These are phyloP conservation scores for Botryotinia convoluta DNA, from an alignment of 2,329 filamentous ascomycete species.

Conservation along the genomic window DNA sequence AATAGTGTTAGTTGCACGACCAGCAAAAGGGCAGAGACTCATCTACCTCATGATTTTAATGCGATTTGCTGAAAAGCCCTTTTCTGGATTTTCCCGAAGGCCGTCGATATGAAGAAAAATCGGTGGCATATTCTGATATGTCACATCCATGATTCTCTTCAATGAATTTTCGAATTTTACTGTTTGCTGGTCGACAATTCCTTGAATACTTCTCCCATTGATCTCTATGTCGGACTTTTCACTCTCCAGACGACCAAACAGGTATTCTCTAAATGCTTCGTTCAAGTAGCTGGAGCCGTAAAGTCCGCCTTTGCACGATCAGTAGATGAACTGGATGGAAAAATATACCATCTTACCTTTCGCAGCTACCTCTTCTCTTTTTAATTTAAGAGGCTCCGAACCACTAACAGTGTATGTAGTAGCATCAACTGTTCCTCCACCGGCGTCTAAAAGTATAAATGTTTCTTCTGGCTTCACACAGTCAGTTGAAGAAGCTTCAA, in stretches of 20 bases:
- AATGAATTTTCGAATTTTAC: conserved; percentile 23
- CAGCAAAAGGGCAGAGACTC: neutral
- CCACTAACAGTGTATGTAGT: conserved; percentile 32
- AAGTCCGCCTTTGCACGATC: conserved; percentile 11
- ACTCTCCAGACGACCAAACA: conserved; percentile 16
- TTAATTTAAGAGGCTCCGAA: conserved; percentile 28
- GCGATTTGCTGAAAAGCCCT: neutral
- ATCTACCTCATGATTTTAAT: neutral
- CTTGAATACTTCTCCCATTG: conserved; percentile 14
- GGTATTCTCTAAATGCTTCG: conserved; percentile 20
- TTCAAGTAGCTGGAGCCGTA: conserved; percentile 27
- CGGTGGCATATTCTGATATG: neutral
- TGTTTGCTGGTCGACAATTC: conserved; percentile 20
- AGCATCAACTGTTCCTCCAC: conserved; percentile 35
- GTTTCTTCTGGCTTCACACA: conserved; percentile 25
- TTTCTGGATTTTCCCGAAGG: neutral
- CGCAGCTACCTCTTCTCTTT: conserved; percentile 27
- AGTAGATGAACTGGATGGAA: neutral
- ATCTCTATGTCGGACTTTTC: conserved; percentile 22
- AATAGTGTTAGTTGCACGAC: neutral
- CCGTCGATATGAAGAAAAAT: neutral
- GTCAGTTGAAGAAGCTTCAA: neutral
- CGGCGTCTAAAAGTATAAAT: conserved; percentile 31
- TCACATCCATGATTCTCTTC: conserved; percentile 16
- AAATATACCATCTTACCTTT: conserved; percentile 20